phyloP scores from a whole-genome alignment of 257 asterid species.

The Plectranthus barbatus region DNA sequence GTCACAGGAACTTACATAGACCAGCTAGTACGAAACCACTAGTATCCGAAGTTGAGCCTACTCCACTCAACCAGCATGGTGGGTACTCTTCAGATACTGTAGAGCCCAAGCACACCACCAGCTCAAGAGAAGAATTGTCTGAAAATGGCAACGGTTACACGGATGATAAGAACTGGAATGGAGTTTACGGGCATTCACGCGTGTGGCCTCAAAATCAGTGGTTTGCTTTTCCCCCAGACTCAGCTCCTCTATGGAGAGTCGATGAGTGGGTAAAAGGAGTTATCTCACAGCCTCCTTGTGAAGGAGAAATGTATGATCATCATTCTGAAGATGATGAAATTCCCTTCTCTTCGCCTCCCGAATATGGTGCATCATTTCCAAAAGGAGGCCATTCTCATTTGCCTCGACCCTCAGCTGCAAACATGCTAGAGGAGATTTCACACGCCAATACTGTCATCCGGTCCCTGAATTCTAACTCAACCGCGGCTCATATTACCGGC shows the following conservation, averaged over 20 bases:
- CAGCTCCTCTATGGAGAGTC: constrained; percentile 43
- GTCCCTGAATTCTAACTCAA: constrained; percentile 58
- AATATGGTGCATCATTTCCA: constrained; percentile 19
- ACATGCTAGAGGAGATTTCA: constrained; percentile 41
- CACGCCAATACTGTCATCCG: constrained; percentile 61
- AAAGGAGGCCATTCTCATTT: constrained; percentile 19
- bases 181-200: constrained; percentile 43
- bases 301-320: constrained; percentile 24
- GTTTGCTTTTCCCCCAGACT: constrained; percentile 61
- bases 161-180: constrained; percentile 37
- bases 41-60: constrained; percentile 19
- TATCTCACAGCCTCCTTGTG: constrained; percentile 30
- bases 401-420: constrained; percentile 10
- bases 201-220: constrained; percentile 82
- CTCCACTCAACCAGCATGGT: constrained; percentile 42
- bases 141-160: constrained; percentile 16
- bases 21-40: constrained; percentile 15
- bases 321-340: constrained; percentile 25
- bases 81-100: constrained; percentile 73
- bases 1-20: constrained; percentile 55
- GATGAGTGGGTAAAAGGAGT: constrained; percentile 60
- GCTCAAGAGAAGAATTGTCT: constrained; percentile 14
- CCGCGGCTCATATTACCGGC: constrained; percentile 70
- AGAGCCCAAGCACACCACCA: constrained; percentile 35
- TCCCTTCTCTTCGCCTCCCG: constrained; percentile 28